These are phyloP conservation scores for Rhinocladiella mackenziei DNA, from an alignment of 2,329 filamentous ascomycete species.

Conservation along the genomic window DNA sequence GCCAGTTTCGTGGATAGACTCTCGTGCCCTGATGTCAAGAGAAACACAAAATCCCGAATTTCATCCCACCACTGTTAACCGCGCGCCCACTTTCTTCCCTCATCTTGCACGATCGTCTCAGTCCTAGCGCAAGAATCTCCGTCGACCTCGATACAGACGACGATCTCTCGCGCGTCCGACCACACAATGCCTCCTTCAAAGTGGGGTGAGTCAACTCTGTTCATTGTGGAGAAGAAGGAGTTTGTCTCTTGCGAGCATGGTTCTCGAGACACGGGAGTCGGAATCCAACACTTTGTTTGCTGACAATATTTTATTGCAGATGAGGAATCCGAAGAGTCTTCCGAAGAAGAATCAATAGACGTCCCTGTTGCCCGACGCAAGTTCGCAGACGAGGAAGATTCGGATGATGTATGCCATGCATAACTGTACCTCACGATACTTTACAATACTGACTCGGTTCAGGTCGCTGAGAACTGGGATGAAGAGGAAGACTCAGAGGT, in stretches of 20 bases:
- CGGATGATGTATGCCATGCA: conserved; percentile 62
- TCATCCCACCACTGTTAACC: too few relatives aligned
- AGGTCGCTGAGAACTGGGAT: conserved; percentile 97
- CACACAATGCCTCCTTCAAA: conserved; percentile 45
- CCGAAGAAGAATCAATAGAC: conserved; percentile 31
- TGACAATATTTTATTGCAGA: conserved; percentile 34
- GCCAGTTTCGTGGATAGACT: too few relatives aligned
- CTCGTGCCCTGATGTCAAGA: too few relatives aligned
- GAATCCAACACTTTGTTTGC: neutral
- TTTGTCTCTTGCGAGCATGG: neutral
- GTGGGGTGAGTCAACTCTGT: conserved; percentile 51
- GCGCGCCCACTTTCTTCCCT: too few relatives aligned
- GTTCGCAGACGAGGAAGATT: conserved; percentile 90
- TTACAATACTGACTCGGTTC: conserved; percentile 15
- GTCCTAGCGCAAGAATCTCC: too few relatives aligned
- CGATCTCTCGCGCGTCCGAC: too few relatives aligned
- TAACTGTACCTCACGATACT: neutral
- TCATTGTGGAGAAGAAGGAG: too few relatives aligned
- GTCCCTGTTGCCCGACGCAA: conserved; percentile 55
- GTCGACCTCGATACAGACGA: too few relatives aligned
- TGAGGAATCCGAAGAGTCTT: conserved; percentile 47
- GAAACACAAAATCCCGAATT: too few relatives aligned
- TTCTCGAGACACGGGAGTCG: too few relatives aligned
- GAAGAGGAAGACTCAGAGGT: conserved; percentile 94
- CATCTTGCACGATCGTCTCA: too few relatives aligned